Conservation (phyloP, 371 early-diverging fungal genomes). For the Mucor circinelloides region DNA sequence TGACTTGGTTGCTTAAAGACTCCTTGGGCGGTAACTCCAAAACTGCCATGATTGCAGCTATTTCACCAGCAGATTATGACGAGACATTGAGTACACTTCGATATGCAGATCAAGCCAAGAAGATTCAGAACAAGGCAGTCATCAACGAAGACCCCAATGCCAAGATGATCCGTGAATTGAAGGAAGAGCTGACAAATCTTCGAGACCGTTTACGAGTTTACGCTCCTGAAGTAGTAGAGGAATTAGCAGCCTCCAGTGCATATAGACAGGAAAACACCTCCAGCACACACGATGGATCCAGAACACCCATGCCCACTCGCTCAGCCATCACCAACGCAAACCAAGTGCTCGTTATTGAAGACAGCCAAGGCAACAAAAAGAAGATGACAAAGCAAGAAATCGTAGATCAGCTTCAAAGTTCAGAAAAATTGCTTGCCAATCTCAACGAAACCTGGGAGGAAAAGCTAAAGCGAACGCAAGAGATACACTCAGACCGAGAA, state of each 20-base stretch:
- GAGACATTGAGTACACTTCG: constrained; percentile 95
- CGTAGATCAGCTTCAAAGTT: constrained; percentile 80
- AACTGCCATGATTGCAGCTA: constrained; percentile 91
- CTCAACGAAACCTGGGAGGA: constrained; percentile 88
- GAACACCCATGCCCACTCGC: constrained; percentile 10
- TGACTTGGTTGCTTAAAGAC: constrained; percentile 95
- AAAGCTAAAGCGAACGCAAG: constrained; percentile 74
- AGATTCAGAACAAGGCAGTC: constrained; percentile 88
- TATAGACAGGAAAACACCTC: not conserved
- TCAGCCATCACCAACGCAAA: constrained; percentile 27
- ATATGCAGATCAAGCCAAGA: constrained; percentile 94
- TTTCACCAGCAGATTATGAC: constrained; percentile 80
- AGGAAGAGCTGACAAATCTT: constrained; percentile 79
- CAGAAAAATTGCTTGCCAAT: constrained; percentile 87
- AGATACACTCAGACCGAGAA: constrained; percentile 76
- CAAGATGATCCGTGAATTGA: constrained; percentile 82
- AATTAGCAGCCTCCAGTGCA: constrained; percentile 12
- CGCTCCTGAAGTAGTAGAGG: constrained; percentile 58
- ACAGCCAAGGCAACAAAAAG: constrained; percentile 47
- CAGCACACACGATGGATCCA: not conserved
- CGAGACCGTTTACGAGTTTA: constrained; percentile 65
- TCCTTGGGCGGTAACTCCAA: constrained; percentile 94
- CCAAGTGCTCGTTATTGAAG: constrained; percentile 25
- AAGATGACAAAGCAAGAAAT: constrained; percentile 63
- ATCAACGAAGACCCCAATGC: constrained; percentile 93